Percentiles rank a stretch among this genome's conserved stretches.
phyloP scores from a whole-genome alignment of 805 yeast genomes.

The Suhomyces xylopsoci region DNA sequence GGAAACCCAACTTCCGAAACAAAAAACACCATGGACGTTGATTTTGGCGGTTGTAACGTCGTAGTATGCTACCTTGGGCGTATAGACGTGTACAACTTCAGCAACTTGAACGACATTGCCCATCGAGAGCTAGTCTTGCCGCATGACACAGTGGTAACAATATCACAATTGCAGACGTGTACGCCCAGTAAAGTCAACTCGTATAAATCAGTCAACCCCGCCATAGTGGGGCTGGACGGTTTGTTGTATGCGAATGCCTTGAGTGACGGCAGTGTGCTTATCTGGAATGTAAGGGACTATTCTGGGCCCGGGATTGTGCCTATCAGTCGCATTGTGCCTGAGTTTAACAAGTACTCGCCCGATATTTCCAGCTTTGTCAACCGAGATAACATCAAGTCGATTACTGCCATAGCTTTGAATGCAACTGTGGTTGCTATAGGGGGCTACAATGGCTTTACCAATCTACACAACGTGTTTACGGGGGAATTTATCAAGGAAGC shows the following conservation, averaged over 20 bases:
- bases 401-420: slow-evolving; percentile 31
- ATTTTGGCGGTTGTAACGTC: slow-evolving; percentile 30
- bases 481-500: slow-evolving; percentile 39
- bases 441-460: slow-evolving; percentile 41
- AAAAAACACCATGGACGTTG: slow-evolving; percentile 25
- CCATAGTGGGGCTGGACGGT: slow-evolving; percentile 41
- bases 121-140: slow-evolving; percentile 10
- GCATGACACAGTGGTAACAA: slow-evolving; percentile 12
- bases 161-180: slow-evolving; percentile 18
- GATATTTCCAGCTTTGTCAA: neutral
- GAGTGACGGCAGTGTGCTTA: slow-evolving; percentile 38
- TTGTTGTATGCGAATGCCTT: slow-evolving; percentile 36
- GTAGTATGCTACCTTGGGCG: slow-evolving; percentile 17
- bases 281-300: slow-evolving; percentile 41
- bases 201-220: slow-evolving; percentile 14
- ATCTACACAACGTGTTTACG: slow-evolving; percentile 40
- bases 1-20: slow-evolving; percentile 6
- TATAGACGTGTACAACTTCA: slow-evolving; percentile 25
- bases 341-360: slow-evolving; percentile 17
- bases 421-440: slow-evolving; percentile 35
- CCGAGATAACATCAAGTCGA: slow-evolving; percentile 9
- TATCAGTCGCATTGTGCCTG: slow-evolving; percentile 20
- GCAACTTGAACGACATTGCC: slow-evolving; percentile 3
- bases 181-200: slow-evolving; percentile 1
- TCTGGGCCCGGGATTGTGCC: slow-evolving; percentile 4